Base-by-base conservation (phyloP, 1,139 yeast genomes). In the Pichia inconspicua region DNA sequence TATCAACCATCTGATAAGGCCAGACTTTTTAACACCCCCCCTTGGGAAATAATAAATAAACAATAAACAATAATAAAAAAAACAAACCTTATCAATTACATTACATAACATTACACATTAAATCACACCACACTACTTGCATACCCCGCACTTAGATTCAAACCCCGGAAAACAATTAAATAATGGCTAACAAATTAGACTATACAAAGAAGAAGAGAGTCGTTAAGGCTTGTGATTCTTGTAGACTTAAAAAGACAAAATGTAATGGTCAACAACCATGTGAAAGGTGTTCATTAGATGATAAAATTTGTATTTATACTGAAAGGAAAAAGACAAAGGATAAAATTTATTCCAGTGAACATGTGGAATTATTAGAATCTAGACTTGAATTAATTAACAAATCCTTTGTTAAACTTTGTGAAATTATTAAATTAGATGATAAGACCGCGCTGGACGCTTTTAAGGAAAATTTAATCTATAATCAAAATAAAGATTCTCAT, bases 221-320 rank as follows among this genome's bases (percentile, higher is more conserved):
- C 7, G 86, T 87, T 39, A 84, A 83, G 61, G 94, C 94, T 6
- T 84, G 94, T 58, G 92, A 84, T 62, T 78, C 84, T 46, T 84
- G 94, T 65, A 71, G 90, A 45, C 76, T 82, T 60, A 82, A 82
- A 61, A 83, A 81, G 66, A 80, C 87, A 12, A 80, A 82, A 58
- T 84, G 60, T 65, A 88, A 84, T 56, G 94, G 94, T 17, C 75
- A 77, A 54, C 82, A 82, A 59, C 92, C 94, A 2, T 84, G 94
- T 59, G 73, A 78, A 40, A 72, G 84, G 46, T 84, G 94, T 61
- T 66, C 75, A 11, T 70, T 75, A 44, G 90, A 84, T 59, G 84
- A 84, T 64, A 84, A 82, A 62, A 74, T 84, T 40, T 84, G 94
- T 65, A 82, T 85, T 0, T 84, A 82, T 60, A 78, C 86, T 28